These are phyloP conservation scores for Fraxinus angustifolia DNA, from an alignment of 305 asterid species.

Conservation along the genomic window DNA sequence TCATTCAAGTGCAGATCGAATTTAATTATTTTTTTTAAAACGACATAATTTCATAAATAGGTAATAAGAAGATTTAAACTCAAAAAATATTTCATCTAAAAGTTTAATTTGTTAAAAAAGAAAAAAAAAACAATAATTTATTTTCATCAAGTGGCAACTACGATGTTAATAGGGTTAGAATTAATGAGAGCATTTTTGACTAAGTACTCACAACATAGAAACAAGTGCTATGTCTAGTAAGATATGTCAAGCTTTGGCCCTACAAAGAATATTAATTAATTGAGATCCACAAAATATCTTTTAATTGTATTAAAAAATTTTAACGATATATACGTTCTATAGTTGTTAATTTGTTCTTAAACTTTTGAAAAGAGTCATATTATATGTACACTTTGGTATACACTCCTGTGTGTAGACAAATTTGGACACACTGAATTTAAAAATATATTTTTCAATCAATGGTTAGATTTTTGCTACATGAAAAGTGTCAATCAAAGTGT, in stretches of 20 bases:
- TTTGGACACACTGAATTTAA: too few relatives aligned
- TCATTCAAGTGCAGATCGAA: background rate
- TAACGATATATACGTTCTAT: background rate
- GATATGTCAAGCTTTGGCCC: constrained; percentile 31
- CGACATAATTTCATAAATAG: background rate
- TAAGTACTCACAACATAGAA: constrained; percentile 6
- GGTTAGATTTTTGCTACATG: too few relatives aligned
- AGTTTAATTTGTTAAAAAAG: background rate
- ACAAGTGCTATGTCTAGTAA: constrained; percentile 36
- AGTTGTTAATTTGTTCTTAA: background rate
- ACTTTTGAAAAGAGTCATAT: background rate
- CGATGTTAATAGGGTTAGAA: background rate
- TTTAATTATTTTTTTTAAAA: background rate
- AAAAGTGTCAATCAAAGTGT: too few relatives aligned
- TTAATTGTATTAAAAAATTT: too few relatives aligned
- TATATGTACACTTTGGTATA: too few relatives aligned
- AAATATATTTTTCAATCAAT: too few relatives aligned
- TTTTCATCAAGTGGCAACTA: background rate
- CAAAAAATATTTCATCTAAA: background rate
- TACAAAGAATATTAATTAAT: constrained; percentile 18
- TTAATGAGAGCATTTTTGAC: constrained; percentile 35
- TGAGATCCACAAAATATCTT: background rate
- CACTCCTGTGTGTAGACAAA: too few relatives aligned
- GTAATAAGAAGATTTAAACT: background rate
- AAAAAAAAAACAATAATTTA: background rate